Conservation (phyloP, 805 yeast species). For the Lipomyces kockii region DNA sequence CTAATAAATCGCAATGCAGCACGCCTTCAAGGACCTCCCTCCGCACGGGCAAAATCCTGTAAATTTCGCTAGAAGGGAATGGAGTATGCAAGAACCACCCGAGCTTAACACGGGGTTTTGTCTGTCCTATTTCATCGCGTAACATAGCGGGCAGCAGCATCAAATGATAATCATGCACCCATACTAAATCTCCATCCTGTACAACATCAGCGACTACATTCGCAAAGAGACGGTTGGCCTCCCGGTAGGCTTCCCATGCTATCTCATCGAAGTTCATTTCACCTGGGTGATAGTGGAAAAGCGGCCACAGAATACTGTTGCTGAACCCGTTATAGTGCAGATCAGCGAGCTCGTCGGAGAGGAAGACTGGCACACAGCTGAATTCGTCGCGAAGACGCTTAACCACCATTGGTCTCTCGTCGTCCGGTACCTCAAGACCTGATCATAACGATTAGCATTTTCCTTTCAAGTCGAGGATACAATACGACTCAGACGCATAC, state of each 20-base stretch:
- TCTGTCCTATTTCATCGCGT: constrained; percentile 59
- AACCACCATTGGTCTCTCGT: constrained; percentile 70
- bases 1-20: constrained; percentile 89
- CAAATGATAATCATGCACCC: constrained; percentile 98
- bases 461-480: background rate
- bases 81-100: constrained; percentile 98
- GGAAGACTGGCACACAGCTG: constrained; percentile 86
- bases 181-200: constrained; percentile 82
- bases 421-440: constrained; percentile 72
- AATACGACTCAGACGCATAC: constrained; percentile 41
- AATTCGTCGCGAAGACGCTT: constrained; percentile 74
- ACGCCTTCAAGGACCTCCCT: constrained; percentile 91
- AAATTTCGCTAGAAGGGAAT: constrained; percentile 95
- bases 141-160: constrained; percentile 93
- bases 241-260: constrained; percentile 97
- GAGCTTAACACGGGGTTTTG: constrained; percentile 63
- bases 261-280: constrained; percentile 97
- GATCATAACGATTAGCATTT: background rate
- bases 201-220: constrained; percentile 69
- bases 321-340: constrained; percentile 95
- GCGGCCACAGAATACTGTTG: constrained; percentile 95
- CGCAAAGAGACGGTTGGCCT: constrained; percentile 86
- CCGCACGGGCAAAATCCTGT: constrained; percentile 93
- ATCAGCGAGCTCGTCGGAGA: constrained; percentile 89
- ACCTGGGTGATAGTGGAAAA: constrained; percentile 98